A percentile compares a stretch with the other conserved stretches of the same genome.
Evolutionary conservation across 305 asterid genomes (phyloP).

Genomic region (Fraxinus paxiana): DNA sequence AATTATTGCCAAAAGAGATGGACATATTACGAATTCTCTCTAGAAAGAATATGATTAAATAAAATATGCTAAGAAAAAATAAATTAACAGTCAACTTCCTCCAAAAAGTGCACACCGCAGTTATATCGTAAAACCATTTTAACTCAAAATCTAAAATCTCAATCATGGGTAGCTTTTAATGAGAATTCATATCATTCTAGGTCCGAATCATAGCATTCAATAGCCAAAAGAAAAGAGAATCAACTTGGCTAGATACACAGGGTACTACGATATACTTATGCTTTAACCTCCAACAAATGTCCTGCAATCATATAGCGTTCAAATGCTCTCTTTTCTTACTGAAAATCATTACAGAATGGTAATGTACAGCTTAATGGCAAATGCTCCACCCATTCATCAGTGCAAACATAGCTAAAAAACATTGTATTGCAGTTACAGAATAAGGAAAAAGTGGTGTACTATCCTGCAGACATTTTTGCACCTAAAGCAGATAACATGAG

Average conservation of each 20-base stretch:
- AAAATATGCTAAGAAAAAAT: slow-evolving; percentile 9
- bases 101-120: neutral
- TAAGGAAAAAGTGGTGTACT: neutral
- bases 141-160: neutral
- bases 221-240: neutral
- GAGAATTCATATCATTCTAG: neutral
- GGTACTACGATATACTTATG: neutral
- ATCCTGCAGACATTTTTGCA: neutral
- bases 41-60: neutral
- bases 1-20: slow-evolving; percentile 17
- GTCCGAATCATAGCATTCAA: neutral
- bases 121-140: neutral
- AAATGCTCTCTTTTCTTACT: neutral
- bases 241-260: neutral
- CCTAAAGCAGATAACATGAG: slow-evolving; percentile 4
- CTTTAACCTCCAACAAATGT: neutral
- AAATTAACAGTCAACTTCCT: neutral
- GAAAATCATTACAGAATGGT: neutral
- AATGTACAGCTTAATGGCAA: neutral
- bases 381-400: neutral
- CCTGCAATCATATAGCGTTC: neutral
- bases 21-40: neutral
- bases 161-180: neutral
- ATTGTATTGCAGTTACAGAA: slow-evolving; percentile 7
- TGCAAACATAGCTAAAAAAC: neutral